Conservation (phyloP, 192 early-diverging fungal genomes). For the Backusella liffmaniae region DNA sequence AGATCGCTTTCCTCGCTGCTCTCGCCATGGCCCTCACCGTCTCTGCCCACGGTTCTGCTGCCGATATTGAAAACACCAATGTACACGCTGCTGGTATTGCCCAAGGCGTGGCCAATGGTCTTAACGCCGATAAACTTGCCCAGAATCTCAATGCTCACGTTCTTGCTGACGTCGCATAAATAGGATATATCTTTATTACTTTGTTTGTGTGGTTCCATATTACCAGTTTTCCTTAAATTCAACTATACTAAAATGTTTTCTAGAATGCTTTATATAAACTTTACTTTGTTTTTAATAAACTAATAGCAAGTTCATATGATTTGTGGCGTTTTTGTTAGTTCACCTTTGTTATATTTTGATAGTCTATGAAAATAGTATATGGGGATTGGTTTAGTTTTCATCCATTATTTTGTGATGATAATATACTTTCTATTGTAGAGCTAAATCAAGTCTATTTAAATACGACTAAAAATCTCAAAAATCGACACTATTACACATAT, state of each 20-base stretch:
- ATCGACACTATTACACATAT: no score
- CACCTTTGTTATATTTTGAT: neutral
- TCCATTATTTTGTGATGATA: no score
- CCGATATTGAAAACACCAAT: neutral
- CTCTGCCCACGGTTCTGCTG: neutral
- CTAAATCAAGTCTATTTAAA: no score
- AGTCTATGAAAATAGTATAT: no score
- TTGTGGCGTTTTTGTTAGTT: neutral
- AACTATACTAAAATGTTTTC: neutral
- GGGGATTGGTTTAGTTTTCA: no score
- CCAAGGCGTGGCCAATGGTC: neutral
- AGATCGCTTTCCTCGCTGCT: neutral
- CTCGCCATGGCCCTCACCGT: neutral
- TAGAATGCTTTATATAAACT: neutral
- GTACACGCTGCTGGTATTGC: neutral
- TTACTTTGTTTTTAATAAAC: neutral
- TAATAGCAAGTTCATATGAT: neutral
- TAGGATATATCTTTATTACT: neutral
- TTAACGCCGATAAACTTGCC: neutral
- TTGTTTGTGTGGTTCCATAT: neutral
- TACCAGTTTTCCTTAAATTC: neutral
- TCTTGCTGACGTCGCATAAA: neutral
- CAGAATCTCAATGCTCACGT: neutral
- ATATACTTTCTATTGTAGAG: no score
- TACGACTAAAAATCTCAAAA: no score